phyloP scores from a whole-genome alignment of 805 yeast genomes.

The Kregervanrija pseudodelftensis region DNA sequence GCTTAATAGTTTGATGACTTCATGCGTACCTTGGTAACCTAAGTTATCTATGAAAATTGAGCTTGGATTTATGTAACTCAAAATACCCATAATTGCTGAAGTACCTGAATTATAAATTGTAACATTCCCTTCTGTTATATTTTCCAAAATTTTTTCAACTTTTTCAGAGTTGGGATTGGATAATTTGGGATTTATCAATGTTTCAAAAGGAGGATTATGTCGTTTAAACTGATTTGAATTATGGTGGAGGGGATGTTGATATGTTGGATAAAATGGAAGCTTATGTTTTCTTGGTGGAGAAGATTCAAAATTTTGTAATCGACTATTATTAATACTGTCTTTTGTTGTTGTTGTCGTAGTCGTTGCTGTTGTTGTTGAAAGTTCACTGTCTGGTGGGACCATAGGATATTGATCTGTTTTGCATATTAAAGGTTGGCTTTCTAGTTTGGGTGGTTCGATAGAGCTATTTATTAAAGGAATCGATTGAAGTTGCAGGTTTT shows the following conservation, averaged over 20 bases:
- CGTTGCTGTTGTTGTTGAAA: not conserved
- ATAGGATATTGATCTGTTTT: no score
- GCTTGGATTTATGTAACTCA: slow-evolving; percentile 41
- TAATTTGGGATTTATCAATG: slow-evolving; percentile 33
- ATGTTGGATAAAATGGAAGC: slow-evolving; percentile 21
- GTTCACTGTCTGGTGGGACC: no score
- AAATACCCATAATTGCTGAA: slow-evolving; percentile 42
- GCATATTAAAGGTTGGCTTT: no score
- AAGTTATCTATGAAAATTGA: slow-evolving; percentile 38
- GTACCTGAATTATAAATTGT: slow-evolving; percentile 45
- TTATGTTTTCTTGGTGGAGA: not conserved
- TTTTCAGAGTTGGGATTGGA: slow-evolving; percentile 41
- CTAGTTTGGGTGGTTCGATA: no score
- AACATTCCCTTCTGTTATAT: slow-evolving; percentile 38
- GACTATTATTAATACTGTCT: not conserved
- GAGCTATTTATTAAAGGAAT: not conserved
- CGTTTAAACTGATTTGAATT: slow-evolving; percentile 5
- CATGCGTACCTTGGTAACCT: slow-evolving; percentile 46
- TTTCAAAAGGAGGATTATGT: slow-evolving; percentile 18
- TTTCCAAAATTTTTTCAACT: slow-evolving; percentile 39
- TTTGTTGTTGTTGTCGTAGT: not conserved
- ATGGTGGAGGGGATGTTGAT: slow-evolving; percentile 20
- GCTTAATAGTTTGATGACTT: slow-evolving; percentile 37
- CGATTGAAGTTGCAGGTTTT: not conserved
- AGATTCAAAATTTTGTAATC: not conserved